phyloP scores from a whole-genome alignment of 2,329 filamentous ascomycete genomes.

The Helotiales sp. region DNA sequence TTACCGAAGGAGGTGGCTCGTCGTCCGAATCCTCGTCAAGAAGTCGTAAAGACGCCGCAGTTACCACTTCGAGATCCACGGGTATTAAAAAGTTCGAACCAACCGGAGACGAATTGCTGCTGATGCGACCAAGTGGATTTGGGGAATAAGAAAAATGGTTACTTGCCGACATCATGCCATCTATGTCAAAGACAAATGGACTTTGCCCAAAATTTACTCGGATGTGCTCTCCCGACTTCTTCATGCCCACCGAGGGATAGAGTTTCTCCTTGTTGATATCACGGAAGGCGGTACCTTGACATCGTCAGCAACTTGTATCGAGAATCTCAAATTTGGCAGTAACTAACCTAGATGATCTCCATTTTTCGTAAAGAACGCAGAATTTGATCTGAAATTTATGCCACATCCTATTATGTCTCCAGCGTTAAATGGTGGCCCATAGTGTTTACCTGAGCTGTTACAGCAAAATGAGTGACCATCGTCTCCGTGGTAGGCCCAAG shows the following conservation, averaged over 20 bases:
- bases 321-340: slow-evolving; percentile 13
- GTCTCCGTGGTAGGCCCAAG: slow-evolving; percentile 73
- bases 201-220: slow-evolving; percentile 71
- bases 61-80: no score
- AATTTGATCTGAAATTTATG: slow-evolving; percentile 67
- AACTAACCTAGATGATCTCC: slow-evolving; percentile 59
- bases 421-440: slow-evolving; percentile 59
- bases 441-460: slow-evolving; percentile 60
- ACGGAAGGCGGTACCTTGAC: slow-evolving; percentile 71
- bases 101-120: neutral
- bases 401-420: slow-evolving; percentile 68
- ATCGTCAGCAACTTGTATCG: neutral
- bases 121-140: neutral
- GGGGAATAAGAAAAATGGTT: slow-evolving; percentile 24
- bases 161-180: slow-evolving; percentile 78
- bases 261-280: slow-evolving; percentile 64
- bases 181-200: slow-evolving; percentile 90
- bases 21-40: neutral
- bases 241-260: slow-evolving; percentile 71
- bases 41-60: neutral
- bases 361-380: slow-evolving; percentile 73
- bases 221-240: slow-evolving; percentile 66
- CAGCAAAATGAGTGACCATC: slow-evolving; percentile 66
- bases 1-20: neutral
- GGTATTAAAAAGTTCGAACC: neutral